phyloP scores from a whole-genome alignment of 768 basidiomycete genomes.

The Leucogyrophana mollusca region DNA sequence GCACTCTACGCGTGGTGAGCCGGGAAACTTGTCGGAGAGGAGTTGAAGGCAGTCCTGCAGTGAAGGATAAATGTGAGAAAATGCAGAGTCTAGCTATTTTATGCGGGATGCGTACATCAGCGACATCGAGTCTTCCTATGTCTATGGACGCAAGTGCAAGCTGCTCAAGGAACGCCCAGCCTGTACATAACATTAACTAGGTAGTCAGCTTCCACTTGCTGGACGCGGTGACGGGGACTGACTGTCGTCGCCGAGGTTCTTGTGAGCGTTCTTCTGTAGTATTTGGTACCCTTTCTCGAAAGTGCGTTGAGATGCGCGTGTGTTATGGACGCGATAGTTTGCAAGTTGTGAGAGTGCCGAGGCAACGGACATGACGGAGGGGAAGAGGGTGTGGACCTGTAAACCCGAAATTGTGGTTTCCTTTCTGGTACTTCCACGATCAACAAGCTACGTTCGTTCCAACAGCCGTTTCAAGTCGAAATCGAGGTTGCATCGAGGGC shows the following conservation, averaged over 20 bases:
- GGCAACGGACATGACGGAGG: slow-evolving; percentile 41
- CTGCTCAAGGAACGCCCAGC: slow-evolving; percentile 81
- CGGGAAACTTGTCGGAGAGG: slow-evolving; percentile 67
- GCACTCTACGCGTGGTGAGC: slow-evolving; percentile 75
- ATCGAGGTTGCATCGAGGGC: too few species aligned
- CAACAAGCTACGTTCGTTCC: too few species aligned
- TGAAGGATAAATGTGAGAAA: slow-evolving; percentile 6
- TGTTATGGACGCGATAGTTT: slow-evolving; percentile 49
- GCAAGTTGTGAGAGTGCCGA: slow-evolving; percentile 52
- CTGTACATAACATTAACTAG: slow-evolving; percentile 33
- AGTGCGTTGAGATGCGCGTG: slow-evolving; percentile 54
- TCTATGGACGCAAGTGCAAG: slow-evolving; percentile 77
- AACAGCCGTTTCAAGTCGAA: too few species aligned
- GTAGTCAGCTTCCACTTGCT: neutral
- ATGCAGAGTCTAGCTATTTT: neutral
- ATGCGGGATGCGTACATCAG: slow-evolving; percentile 56
- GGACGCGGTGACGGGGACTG: slow-evolving; percentile 6
- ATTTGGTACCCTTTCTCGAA: slow-evolving; percentile 53
- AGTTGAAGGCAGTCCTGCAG: slow-evolving; percentile 44
- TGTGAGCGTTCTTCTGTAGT: slow-evolving; percentile 43
- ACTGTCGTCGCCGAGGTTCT: slow-evolving; percentile 60
- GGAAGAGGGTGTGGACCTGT: neutral
- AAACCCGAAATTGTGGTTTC: neutral
- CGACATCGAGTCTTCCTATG: slow-evolving; percentile 65
- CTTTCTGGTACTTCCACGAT: too few species aligned